These are phyloP conservation scores for Aspergillus amoenus DNA, from an alignment of 2,329 filamentous ascomycete genomes.

Conservation along the genomic window DNA sequence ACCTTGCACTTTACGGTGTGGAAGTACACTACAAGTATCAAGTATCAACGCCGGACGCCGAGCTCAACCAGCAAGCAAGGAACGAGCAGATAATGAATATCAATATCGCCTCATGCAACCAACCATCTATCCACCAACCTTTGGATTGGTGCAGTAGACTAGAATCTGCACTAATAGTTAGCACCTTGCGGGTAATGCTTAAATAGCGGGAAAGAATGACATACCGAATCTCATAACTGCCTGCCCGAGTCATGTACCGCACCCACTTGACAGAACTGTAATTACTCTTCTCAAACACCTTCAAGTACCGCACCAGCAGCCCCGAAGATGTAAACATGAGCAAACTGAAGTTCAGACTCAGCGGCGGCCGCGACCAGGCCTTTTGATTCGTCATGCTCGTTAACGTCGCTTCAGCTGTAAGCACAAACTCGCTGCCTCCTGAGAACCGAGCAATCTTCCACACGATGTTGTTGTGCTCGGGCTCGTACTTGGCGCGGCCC, in stretches of 20 bases:
- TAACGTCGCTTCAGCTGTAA: slow-evolving; percentile 88
- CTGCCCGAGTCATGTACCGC: slow-evolving; percentile 95
- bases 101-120: neutral
- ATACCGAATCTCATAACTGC: slow-evolving; percentile 94
- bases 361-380: slow-evolving; percentile 88
- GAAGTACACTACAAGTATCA: neutral
- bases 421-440: slow-evolving; percentile 93
- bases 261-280: slow-evolving; percentile 99
- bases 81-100: neutral
- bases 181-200: neutral
- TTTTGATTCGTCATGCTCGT: slow-evolving; percentile 98
- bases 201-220: slow-evolving; percentile 11
- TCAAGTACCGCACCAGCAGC: slow-evolving; percentile 86
- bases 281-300: slow-evolving; percentile 99
- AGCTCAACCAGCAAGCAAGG: slow-evolving; percentile 17
- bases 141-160: slow-evolving; percentile 1
- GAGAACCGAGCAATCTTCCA: slow-evolving; percentile 99
- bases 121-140: neutral
- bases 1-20: neutral
- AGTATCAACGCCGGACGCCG: slow-evolving; percentile 28
- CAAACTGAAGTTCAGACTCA: slow-evolving; percentile 88
- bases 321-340: slow-evolving; percentile 98
- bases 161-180: slow-evolving; percentile 18
- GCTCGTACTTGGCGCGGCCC: slow-evolving; percentile 98
- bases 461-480: slow-evolving; percentile 94